These are phyloP conservation scores for Gossypium raimondii DNA, from an alignment of 345 rosid genomes.

Conservation along the genomic window DNA sequence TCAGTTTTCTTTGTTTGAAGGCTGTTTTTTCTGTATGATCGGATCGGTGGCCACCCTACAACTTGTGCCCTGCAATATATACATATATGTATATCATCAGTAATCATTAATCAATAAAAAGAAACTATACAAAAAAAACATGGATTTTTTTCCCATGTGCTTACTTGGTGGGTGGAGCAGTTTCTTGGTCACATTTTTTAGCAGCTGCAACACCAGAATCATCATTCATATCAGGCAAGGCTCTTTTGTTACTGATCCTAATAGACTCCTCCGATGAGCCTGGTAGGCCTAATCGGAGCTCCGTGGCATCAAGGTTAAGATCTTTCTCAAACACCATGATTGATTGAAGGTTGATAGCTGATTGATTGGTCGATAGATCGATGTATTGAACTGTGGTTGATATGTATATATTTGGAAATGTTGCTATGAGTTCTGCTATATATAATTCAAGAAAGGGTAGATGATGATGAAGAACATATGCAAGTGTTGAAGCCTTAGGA, in stretches of 20 bases:
- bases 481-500: not conserved
- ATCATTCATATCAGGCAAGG: conserved; percentile 33
- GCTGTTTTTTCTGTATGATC: conserved; percentile 57
- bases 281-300: conserved; percentile 43
- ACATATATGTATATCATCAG: not conserved
- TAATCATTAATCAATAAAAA: not conserved
- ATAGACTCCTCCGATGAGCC: conserved; percentile 20
- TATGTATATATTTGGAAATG: not conserved
- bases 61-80: conserved; percentile 48
- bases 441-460: not conserved
- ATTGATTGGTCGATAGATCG: not conserved
- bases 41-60: conserved; percentile 77
- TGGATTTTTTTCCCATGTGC: not conserved
- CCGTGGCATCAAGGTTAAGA: conserved; percentile 42
- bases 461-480: not conserved
- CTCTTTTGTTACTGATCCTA: conserved; percentile 31
- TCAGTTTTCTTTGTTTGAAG: conserved; percentile 33
- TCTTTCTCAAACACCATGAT: conserved; percentile 33
- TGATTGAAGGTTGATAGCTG: not conserved
- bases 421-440: not conserved
- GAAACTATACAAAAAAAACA: not conserved
- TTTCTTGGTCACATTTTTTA: conserved; percentile 19
- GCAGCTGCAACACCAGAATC: not conserved
- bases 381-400: not conserved
- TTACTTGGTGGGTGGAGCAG: conserved; percentile 38